A percentile compares a stretch with the other conserved stretches of the same genome.
Conservation (phyloP, 2,329 filamentous ascomycete species). For the Exophiala viscosa region DNA sequence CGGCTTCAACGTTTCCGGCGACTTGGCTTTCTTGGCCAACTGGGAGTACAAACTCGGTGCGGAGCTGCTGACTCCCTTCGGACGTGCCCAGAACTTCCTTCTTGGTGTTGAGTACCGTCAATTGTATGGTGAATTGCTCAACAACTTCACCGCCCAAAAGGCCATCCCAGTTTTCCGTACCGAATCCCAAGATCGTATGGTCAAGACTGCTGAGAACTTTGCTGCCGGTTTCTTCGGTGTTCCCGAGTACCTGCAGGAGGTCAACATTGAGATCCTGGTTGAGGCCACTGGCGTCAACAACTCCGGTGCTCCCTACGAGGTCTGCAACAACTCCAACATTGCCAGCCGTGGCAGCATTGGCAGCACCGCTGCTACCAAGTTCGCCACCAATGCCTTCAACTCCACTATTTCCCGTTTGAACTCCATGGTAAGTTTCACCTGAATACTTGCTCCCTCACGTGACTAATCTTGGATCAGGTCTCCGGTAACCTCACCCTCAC, state of each 20-base stretch:
- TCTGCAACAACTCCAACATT: slow-evolving; percentile 59
- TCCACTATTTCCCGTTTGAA: slow-evolving; percentile 55
- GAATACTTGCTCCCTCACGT: slow-evolving; percentile 30
- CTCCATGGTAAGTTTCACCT: slow-evolving; percentile 62
- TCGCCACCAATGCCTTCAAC: slow-evolving; percentile 37
- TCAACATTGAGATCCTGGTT: slow-evolving; percentile 68
- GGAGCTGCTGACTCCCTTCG: slow-evolving; percentile 69
- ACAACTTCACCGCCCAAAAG: slow-evolving; percentile 5
- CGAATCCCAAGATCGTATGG: slow-evolving; percentile 73
- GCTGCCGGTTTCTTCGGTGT: slow-evolving; percentile 71
- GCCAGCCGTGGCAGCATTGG: slow-evolving; percentile 47
- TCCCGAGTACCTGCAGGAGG: slow-evolving; percentile 68
- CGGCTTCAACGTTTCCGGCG: slow-evolving; percentile 55
- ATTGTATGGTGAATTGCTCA: slow-evolving; percentile 57
- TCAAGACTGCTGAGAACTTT: slow-evolving; percentile 73
- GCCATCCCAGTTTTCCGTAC: slow-evolving; percentile 45
- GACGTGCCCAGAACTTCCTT: slow-evolving; percentile 69
- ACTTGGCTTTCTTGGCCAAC: slow-evolving; percentile 62
- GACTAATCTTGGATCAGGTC: slow-evolving; percentile 45
- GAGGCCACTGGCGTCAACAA: slow-evolving; percentile 65
- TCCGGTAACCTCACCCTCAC: slow-evolving; percentile 55
- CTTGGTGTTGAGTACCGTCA: slow-evolving; percentile 69
- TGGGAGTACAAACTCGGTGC: slow-evolving; percentile 68
- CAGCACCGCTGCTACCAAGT: neutral
- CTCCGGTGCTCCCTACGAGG: slow-evolving; percentile 61